Base-by-base conservation (phyloP, 768 basidiomycete species). In the Imleria badia region DNA sequence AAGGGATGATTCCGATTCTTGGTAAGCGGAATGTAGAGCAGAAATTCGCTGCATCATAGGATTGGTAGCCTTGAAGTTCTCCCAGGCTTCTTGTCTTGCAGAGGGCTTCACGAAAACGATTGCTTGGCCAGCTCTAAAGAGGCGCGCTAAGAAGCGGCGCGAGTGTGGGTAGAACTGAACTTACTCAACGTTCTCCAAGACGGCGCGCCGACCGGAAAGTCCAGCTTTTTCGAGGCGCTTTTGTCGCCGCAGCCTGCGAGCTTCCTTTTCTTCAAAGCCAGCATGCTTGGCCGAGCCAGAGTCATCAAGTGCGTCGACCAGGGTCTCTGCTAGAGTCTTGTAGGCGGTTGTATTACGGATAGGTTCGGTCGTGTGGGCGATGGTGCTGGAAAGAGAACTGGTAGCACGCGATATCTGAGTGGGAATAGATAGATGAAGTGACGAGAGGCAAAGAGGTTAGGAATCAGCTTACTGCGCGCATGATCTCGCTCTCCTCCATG, bases 321-420 rank as follows among this genome's bases (percentile, higher is more conserved):
- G 75, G 2, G 91, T 91, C 42, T 96, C 93, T 1, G 93, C 84
- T 8, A 98, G 76, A 1, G 87, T 78, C 75, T 97, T 97, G 76
- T 99, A 99, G 1, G 96, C 92, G 14, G 83, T 87, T 3, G 96
- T 99, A 59, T 97, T 94, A 40, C 97, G 88, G 56, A 99, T 89
- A n/a, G 96, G 96, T 58, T 96, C 94, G 4, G 97, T 98, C 14
- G 93, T 90, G 42, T 87, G 85, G 44, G 86, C 86, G 45, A 95
- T 92, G 7, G 90, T 90, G 11, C 78, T 84, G 8, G 94, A 94
- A 52, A 96, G 84, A 7, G 92, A 91, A 15, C 86, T 82, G 1
- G 92, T 90, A 3, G 94, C 92, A 61, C 83, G 80, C 8, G 91
- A 87, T 55, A 98, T 88, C 92, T 95, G 42, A 20, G 45, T 12